Evolutionary conservation across 2,329 filamentous ascomycete species (phyloP).

Genomic region (Fusarium drepaniforme): DNA sequence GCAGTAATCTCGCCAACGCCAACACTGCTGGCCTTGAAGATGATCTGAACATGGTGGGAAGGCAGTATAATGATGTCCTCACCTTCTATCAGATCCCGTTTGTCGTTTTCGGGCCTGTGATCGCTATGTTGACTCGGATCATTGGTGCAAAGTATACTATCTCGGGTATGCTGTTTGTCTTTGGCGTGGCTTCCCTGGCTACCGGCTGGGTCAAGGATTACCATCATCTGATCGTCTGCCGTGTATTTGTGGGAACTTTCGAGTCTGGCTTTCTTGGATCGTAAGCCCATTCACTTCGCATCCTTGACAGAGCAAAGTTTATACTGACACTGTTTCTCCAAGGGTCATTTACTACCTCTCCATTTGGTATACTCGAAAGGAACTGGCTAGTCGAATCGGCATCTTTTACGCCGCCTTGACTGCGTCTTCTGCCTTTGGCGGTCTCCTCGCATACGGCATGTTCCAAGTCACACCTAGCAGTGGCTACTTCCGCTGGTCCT

Average conservation of each 20-base stretch:
- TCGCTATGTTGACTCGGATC: not conserved
- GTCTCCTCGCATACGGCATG: not conserved
- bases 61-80: not conserved
- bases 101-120: not conserved
- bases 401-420: not conserved
- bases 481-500: not conserved
- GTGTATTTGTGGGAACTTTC: not conserved
- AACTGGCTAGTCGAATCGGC: not conserved
- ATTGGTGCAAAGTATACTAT: not conserved
- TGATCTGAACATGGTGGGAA: not conserved
- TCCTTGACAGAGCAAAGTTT: not conserved
- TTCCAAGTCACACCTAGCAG: not conserved
- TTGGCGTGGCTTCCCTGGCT: not conserved
- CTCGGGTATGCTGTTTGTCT: not conserved
- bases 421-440: not conserved
- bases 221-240: not conserved
- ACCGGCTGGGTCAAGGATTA: not conserved
- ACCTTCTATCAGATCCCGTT: not conserved
- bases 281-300: not conserved
- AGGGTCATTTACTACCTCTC: not conserved
- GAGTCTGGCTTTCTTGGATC: not conserved
- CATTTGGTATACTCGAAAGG: not conserved
- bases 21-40: not conserved
- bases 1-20: not conserved
- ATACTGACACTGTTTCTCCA: not conserved